These are phyloP conservation scores for Funneliformis caledonium DNA, from an alignment of 371 early-diverging fungal genomes.

Conservation along the genomic window DNA sequence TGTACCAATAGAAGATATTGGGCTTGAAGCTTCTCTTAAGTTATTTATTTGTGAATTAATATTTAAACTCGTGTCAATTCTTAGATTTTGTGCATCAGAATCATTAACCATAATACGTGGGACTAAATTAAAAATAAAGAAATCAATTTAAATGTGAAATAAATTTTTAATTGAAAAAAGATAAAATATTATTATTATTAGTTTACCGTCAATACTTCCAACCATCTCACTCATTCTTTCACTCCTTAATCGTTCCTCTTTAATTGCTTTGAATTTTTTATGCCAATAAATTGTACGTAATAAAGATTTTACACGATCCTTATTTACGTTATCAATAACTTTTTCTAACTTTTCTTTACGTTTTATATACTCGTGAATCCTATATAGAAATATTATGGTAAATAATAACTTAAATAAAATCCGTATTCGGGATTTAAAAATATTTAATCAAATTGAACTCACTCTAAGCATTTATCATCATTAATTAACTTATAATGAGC, in stretches of 20 bases:
- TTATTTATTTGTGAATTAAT: not conserved
- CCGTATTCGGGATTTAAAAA: not conserved
- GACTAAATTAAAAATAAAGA: not conserved
- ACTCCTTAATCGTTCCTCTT: not conserved
- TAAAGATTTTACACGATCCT: constrained; percentile 31
- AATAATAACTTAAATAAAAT: not conserved
- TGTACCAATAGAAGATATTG: not conserved
- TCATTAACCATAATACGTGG: constrained; percentile 35
- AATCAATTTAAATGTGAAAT: not conserved
- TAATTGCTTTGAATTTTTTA: constrained; percentile 1
- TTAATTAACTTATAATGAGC: constrained; percentile 33
- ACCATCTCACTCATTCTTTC: not conserved
- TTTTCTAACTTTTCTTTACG: constrained; percentile 33
- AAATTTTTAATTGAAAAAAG: not conserved
- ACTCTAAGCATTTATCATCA: constrained; percentile 36
- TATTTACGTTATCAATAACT: constrained; percentile 31
- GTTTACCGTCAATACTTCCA: not conserved
- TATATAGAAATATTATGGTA: not conserved
- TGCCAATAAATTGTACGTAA: constrained; percentile 33
- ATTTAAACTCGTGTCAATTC: constrained; percentile 18
- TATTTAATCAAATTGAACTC: not conserved
- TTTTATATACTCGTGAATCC: constrained; percentile 32
- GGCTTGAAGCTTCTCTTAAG: not conserved
- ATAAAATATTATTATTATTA: not conserved
- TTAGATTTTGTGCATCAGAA: constrained; percentile 8